Base-by-base conservation (phyloP, 2,329 filamentous ascomycete species). In the Hyphodiscus sp. region DNA sequence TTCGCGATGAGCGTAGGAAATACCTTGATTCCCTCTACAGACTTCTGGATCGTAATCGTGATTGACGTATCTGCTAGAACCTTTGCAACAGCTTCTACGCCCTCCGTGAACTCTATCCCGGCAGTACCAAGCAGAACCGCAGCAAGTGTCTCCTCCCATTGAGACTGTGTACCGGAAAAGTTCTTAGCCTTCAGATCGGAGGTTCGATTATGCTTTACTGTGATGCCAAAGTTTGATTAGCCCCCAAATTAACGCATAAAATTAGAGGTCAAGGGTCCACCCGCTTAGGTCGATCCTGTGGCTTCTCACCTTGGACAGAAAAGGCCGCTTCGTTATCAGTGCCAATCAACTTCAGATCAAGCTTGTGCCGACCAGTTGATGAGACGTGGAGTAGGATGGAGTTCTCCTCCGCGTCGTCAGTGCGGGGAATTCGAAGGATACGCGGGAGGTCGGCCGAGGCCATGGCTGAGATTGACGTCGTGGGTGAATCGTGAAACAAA, bases 11-110 rank as follows among this genome's bases (percentile, higher is more conserved):
- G 44, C 38, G 16, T n/a, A 6, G 46, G 42, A 33, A 78, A 58
- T 73, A 86, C 85, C 54, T 82, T 87, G 61, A 90, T 87, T 44
- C 83, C 85, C 58, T 82, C 76, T 41, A 85, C 77, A 52, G 82
- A 79, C 65, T 83, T 85, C 47, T 83, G 78, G 53, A 91, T 71
- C 7, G 79, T 81, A 56, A 91, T 75, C 18, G 75, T 76, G n/a
- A 88, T 73, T 1, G 73, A 74, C 19, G 71, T 67, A 45, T 74
- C 73, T 47, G 67, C 68, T 52, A 77, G 72, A 45, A 87, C 73
- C 3, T 80, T 75, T 20, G 85, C 86, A 19, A 81, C 74, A 19
- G 75, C 74, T 60, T 89, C 82, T 26, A 90, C 74, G 10, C 75
- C 75, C 58, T 87, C 80, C 55, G 78, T 77, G 18, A 77, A 69